These are phyloP conservation scores for Cyberlindnera xylosilytica DNA, from an alignment of 805 yeast genomes.

Conservation along the genomic window DNA sequence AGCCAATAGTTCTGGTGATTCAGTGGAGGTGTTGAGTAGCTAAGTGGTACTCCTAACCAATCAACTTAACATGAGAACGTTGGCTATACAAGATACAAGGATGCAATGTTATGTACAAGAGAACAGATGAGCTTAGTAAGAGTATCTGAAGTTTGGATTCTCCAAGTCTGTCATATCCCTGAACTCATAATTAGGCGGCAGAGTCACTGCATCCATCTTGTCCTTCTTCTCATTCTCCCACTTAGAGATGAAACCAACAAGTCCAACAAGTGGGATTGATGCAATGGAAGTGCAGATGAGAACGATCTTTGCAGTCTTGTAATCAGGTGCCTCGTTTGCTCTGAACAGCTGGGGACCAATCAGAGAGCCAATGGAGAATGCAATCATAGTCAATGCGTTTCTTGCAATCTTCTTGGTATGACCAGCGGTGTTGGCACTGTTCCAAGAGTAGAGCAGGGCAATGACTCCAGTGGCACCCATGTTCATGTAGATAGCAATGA, in stretches of 20 bases:
- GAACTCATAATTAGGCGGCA: conserved; percentile 40
- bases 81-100: no score
- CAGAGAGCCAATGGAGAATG: conserved; percentile 56
- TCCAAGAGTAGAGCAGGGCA: conserved; percentile 59
- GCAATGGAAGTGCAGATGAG: conserved; percentile 48
- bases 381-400: conserved; percentile 53
- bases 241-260: conserved; percentile 41
- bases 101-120: no score
- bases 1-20: no score
- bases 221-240: conserved; percentile 53
- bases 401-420: conserved; percentile 54
- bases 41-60: no score
- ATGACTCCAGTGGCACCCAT: conserved; percentile 57
- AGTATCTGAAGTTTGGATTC: conserved; percentile 55
- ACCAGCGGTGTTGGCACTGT: conserved; percentile 59
- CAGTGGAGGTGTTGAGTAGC: no score
- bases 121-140: conserved; percentile 10
- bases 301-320: conserved; percentile 55
- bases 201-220: conserved; percentile 30
- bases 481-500: conserved; percentile 46
- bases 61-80: no score
- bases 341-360: conserved; percentile 65
- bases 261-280: conserved; percentile 40
- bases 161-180: conserved; percentile 59
- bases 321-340: conserved; percentile 47